A percentile compares a stretch with the other conserved stretches of the same genome.
These are phyloP conservation scores for Lentinula boryana DNA, from an alignment of 768 basidiomycete species.

Conservation along the genomic window DNA sequence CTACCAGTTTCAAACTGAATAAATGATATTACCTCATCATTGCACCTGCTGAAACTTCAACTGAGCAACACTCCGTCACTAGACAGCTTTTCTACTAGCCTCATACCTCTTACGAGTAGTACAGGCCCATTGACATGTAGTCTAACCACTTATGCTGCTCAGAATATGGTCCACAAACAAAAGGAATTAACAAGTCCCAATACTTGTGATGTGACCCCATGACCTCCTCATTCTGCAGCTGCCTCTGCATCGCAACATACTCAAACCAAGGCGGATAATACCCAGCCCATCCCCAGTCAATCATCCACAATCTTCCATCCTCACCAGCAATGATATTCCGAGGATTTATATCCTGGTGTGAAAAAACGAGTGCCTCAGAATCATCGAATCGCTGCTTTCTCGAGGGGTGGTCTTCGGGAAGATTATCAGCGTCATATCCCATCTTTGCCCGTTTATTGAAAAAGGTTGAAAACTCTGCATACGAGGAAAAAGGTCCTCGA, in stretches of 20 bases:
- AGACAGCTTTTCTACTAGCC: no score
- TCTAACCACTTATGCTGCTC: background rate
- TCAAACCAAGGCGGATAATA: constrained; percentile 12
- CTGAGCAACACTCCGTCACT: no score
- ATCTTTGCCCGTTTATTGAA: constrained; percentile 9
- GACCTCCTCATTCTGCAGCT: constrained; percentile 9
- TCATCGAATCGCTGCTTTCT: constrained; percentile 10
- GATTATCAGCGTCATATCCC: background rate
- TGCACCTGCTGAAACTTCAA: no score
- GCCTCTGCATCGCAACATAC: constrained; percentile 7
- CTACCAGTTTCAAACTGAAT: no score
- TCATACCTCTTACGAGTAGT: no score
- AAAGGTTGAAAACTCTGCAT: constrained; percentile 10
- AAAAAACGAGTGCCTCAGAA: constrained; percentile 17
- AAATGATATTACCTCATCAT: no score
- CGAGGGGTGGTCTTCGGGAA: constrained; percentile 6
- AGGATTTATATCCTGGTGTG: constrained; percentile 15
- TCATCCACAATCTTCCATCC: constrained; percentile 16
- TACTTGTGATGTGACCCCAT: background rate
- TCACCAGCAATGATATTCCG: constrained; percentile 14
- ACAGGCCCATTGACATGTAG: no score
- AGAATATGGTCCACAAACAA: background rate
- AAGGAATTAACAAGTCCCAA: background rate
- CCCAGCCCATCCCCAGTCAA: constrained; percentile 17
- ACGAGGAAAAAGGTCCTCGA: constrained; percentile 12